Evolutionary conservation across 352 stramenopile genomes (phyloP), one percentile per base, ranked within the genome.

Genomic region (Globisporangium splendens): DNA sequence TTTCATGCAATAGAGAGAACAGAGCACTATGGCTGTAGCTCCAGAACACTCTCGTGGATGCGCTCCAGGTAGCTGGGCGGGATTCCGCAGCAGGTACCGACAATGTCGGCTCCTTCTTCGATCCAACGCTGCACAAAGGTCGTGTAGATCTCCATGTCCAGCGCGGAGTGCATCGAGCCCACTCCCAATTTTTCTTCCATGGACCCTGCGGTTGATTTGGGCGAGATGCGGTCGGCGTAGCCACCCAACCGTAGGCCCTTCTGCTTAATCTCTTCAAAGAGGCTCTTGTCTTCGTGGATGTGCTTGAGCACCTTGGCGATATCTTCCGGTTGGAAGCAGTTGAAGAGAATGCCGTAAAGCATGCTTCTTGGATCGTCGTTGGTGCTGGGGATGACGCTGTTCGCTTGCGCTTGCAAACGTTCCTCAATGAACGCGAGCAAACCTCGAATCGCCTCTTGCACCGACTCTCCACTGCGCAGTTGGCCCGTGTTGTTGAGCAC

Each of bases 41-140:
- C 33, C 28, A 46, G 28, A 3, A 56, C n/a, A 17, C 50, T 21
- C 50, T 56, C 50, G 14, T 59, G 42, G 10, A 59, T 59, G 43
- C 28, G 41, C 41, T 59, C 62, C 57, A 97, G 84, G 62, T 97
- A 89, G 41, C 77, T 73, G 0, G 91, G 87, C 7, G 86, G 73
- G 24, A 97, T 89, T 28, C 74, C 88, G 63, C 93, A 98, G 70
- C 93, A 97, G 15, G 91, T 88, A 33, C 91, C 93, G 38, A 97
- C 77, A 18, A 97, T 72, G 56, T 79, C 74, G 11, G 88, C 77
- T 24, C 81, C 77, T 11, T 77, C 71, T 33, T 83, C 51, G 43
- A 94, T 73, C 88, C 89, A 96, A 50, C 73, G 65, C 57, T 70
- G 56, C 4, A 84, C 76, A 72, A 97, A 97, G 18, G 82, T 72